These are phyloP conservation scores for Ganoderma meredithae DNA, from an alignment of 1,284 basidiomycete species.

Conservation along the genomic window DNA sequence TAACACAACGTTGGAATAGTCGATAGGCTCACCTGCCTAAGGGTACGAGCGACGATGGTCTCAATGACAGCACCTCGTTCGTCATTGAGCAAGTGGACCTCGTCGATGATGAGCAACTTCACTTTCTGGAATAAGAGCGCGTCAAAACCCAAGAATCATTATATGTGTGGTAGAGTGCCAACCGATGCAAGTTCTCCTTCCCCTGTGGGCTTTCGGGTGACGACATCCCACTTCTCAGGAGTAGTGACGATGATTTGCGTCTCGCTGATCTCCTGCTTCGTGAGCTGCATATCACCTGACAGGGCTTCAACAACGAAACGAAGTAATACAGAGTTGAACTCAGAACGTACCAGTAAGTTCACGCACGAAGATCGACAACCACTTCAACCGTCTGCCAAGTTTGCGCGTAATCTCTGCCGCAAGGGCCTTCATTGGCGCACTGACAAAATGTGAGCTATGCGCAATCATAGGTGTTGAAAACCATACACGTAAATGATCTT, in stretches of 20 bases:
- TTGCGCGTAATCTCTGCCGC: conserved; percentile 97
- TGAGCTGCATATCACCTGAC: conserved; percentile 97
- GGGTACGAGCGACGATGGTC: conserved; percentile 95
- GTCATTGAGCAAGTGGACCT: conserved; percentile 97
- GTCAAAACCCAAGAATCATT: neutral
- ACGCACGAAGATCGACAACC: conserved; percentile 88
- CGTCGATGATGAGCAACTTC: conserved; percentile 96
- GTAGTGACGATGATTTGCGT: conserved; percentile 99
- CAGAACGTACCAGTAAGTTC: conserved; percentile 82
- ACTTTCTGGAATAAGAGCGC: conserved; percentile 68
- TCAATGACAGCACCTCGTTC: conserved; percentile 99
- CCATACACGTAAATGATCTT: conserved; percentile 97
- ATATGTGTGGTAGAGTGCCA: conserved; percentile 32
- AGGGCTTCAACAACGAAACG: neutral
- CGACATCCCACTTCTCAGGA: conserved; percentile 99
- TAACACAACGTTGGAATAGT: neutral
- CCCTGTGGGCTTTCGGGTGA: conserved; percentile 96
- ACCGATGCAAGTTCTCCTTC: conserved; percentile 96
- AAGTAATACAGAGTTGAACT: too few species aligned
- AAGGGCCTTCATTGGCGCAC: conserved; percentile 98
- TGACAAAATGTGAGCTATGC: conserved; percentile 37
- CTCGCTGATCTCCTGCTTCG: conserved; percentile 91
- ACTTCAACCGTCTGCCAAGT: conserved; percentile 88
- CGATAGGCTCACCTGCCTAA: conserved; percentile 72
- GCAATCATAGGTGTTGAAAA: neutral